Evolutionary conservation across 148 eudicot genomes (phyloP).

Genomic region (Amaranthus hypochondriacus): DNA sequence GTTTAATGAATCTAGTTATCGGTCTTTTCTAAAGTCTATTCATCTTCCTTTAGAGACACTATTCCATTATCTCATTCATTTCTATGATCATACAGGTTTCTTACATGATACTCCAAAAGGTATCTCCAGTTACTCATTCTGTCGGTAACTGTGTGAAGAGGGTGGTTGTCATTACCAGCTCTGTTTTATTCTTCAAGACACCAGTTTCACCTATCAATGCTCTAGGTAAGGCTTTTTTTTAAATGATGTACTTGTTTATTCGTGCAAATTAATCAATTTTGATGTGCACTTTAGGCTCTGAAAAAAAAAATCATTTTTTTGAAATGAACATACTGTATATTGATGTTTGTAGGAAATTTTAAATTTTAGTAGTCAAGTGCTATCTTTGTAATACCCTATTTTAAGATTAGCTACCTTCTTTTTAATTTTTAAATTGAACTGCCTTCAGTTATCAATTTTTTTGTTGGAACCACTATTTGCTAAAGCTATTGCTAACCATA

Average conservation of each 20-base stretch:
- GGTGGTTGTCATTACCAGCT: conserved; percentile 85
- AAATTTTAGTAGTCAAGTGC: too few relatives aligned
- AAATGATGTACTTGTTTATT: neutral
- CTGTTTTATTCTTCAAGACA: conserved; percentile 81
- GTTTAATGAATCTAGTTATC: neutral
- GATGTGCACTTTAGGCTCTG: too few relatives aligned
- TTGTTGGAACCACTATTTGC: too few relatives aligned
- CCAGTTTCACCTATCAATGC: conserved; percentile 71
- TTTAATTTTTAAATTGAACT: too few relatives aligned
- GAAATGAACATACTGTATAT: too few relatives aligned
- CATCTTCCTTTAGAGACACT: neutral
- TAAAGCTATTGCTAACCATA: too few relatives aligned
- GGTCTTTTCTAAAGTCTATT: neutral
- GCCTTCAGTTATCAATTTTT: too few relatives aligned
- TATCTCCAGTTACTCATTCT: conserved; percentile 91
- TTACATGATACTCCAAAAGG: conserved; percentile 91
- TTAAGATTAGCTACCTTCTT: too few relatives aligned
- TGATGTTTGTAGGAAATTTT: too few relatives aligned
- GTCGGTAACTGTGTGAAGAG: conserved; percentile 93
- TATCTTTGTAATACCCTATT: too few relatives aligned
- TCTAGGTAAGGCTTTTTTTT: conserved; percentile 43
- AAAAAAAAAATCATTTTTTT: too few relatives aligned
- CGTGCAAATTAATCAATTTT: too few relatives aligned
- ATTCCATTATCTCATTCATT: neutral
- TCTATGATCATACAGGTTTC: conserved; percentile 54